Evolutionary conservation across 441 rosid genomes (phyloP).

Genomic region (Erodium trifolium): DNA sequence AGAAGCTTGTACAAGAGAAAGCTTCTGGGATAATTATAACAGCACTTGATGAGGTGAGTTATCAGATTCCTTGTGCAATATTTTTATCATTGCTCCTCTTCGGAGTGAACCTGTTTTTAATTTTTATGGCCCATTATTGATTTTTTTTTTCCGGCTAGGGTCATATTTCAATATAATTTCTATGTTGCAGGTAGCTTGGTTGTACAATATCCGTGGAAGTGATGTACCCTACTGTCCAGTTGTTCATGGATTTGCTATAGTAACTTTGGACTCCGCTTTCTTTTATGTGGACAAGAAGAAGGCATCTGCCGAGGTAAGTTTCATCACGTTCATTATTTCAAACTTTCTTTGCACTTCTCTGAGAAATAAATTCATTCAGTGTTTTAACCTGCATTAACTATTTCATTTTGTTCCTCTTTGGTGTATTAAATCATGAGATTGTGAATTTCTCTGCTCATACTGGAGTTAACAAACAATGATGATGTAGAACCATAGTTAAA

Average conservation of each 20-base stretch:
- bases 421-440: not conserved
- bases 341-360: not conserved
- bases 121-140: not conserved
- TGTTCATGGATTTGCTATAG: constrained; percentile 88
- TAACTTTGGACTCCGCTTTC: constrained; percentile 58
- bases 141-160: constrained; percentile 2
- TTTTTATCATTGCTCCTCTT: constrained; percentile 4
- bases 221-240: constrained; percentile 91
- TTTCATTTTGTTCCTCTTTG: not conserved
- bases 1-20: constrained; percentile 41
- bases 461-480: not conserved
- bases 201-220: constrained; percentile 84
- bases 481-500: not conserved
- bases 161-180: constrained; percentile 5
- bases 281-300: constrained; percentile 76
- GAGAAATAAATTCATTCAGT: not conserved
- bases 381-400: not conserved
- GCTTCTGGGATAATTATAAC: constrained; percentile 61
- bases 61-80: constrained; percentile 3
- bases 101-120: not conserved
- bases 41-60: constrained; percentile 78
- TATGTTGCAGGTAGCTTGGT: constrained; percentile 86
- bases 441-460: not conserved
- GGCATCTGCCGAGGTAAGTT: constrained; percentile 57
- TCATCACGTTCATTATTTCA: not conserved